These are phyloP conservation scores for Corymbia maculata DNA, from an alignment of 345 rosid genomes.

Conservation along the genomic window DNA sequence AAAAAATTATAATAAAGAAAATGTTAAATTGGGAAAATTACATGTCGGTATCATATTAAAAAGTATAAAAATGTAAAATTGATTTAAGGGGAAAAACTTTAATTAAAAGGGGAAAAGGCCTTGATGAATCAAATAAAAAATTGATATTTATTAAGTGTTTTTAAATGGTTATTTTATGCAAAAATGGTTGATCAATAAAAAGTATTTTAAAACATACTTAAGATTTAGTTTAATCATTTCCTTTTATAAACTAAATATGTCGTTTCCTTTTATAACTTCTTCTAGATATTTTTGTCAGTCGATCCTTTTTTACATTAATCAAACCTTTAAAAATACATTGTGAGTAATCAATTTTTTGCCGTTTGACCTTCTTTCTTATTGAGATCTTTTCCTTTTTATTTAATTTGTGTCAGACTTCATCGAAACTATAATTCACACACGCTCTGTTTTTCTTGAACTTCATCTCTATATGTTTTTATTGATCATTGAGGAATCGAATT, in stretches of 20 bases:
- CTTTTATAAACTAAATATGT: not conserved
- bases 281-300: not conserved
- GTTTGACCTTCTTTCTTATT: not conserved
- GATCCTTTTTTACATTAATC: not conserved
- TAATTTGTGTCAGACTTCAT: not conserved
- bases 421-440: not conserved
- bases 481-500: not conserved
- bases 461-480: not conserved
- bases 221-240: not conserved
- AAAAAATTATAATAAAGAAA: not conserved
- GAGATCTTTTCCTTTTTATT: no score
- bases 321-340: no score
- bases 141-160: not conserved
- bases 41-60: not conserved
- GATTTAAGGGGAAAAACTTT: not conserved
- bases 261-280: not conserved
- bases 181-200: not conserved
- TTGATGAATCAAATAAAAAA: not conserved
- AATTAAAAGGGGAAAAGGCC: not conserved
- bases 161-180: not conserved
- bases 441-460: not conserved
- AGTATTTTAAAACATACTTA: not conserved
- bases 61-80: not conserved
- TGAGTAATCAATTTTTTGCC: no score
- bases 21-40: not conserved